Evolutionary conservation across 1,284 basidiomycete genomes (phyloP).

Genomic region (Heliocybe sulcata): DNA sequence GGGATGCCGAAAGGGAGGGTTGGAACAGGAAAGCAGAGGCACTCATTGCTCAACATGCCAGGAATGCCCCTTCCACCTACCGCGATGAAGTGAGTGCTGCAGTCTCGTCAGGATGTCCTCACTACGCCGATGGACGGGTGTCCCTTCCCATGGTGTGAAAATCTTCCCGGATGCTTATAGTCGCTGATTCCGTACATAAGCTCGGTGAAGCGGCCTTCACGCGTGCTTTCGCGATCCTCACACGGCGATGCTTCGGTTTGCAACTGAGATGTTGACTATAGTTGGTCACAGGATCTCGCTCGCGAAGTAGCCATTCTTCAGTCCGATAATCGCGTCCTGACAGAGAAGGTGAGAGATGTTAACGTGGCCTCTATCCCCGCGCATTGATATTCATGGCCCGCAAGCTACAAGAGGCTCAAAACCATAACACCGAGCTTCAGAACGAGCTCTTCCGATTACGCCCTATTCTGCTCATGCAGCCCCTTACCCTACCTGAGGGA

Average conservation of each 20-base stretch:
- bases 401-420: constrained; percentile 40
- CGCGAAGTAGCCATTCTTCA: constrained; percentile 36
- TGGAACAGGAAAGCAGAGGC: constrained; percentile 61
- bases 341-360: constrained; percentile 38
- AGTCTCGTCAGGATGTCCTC: constrained; percentile 1
- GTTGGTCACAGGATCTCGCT: constrained; percentile 37
- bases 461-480: constrained; percentile 49
- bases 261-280: too few species aligned
- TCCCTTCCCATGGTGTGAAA: constrained; percentile 1
- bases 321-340: constrained; percentile 47
- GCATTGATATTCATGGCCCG: constrained; percentile 1
- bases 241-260: too few species aligned
- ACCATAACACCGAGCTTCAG: constrained; percentile 38
- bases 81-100: constrained; percentile 35
- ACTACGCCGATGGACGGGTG: constrained; percentile 2
- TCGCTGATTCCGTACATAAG: too few species aligned
- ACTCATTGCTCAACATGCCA: constrained; percentile 40
- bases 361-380: neutral
- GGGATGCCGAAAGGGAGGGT: constrained; percentile 50
- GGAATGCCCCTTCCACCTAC: constrained; percentile 20
- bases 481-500: constrained; percentile 18
- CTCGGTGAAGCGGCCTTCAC: too few species aligned
- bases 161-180: neutral
- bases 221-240: too few species aligned
- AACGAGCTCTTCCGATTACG: constrained; percentile 45